Base-by-base conservation (phyloP, 1,139 yeast genomes). In the Hyphopichia buzzinii region DNA sequence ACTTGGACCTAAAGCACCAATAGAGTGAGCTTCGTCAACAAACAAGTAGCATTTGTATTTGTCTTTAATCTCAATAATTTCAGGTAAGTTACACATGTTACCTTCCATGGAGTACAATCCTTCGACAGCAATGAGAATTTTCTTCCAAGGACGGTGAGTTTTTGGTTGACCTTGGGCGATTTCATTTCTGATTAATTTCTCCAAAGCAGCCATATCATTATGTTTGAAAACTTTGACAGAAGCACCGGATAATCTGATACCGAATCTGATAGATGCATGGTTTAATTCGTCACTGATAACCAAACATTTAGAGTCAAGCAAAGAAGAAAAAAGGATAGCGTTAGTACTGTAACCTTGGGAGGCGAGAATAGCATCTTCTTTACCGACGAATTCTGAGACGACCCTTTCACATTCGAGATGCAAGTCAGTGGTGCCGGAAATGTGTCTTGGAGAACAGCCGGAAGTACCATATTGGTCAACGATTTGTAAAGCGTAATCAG, bases 31-130 rank as follows among this genome's bases (percentile, higher is more conserved):
- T 62, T 92, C 99, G 59, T 92, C 99, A 43, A 94, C 86, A 56
- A 86, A 92, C 40, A 92, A 67, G 56, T 87, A 87, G 55, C 92
- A 85, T 56, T 89, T 89, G 68, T 94, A 92, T 59, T 85, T 86
- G 35, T 87, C 77, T 52, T 86, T 84, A 47, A 92, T 68, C 49
- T 77, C 84, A 29, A 92, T 72, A 36, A 92, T 59, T 43, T 64
- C 75, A 8, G 97, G 97, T 49, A 92, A 72, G 56, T 92, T 84
- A 59, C 89, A 81, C 79, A 89, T 73, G 45, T 95, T 89, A 50
- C 99, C 99, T 65, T 92, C 99, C 99, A 92, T 92, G 14, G 97
- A 87, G 58, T 87, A 92, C 47, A 92, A 73, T 35, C 98, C 99
- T 69, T 92, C 99, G 32, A 92, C 95, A 38, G 95, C 94, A 48